Conservation (phyloP, 768 basidiomycete genomes). For the Leucogyrophana mollusca region DNA sequence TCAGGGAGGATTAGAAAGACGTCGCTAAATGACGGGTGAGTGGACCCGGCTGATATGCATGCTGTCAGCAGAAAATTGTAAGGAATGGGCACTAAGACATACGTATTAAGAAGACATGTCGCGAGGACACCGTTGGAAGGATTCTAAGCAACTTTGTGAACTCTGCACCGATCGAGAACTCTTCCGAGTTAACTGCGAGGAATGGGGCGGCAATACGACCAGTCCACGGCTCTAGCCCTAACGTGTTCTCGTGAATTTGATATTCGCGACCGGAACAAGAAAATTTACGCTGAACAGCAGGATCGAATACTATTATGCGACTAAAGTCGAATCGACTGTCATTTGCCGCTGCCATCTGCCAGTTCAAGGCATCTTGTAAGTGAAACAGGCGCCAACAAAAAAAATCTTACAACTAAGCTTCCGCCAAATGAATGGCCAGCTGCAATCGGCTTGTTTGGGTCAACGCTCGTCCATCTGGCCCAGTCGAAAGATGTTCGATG, state of each 20-base stretch:
- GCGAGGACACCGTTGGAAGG: conserved; percentile 10
- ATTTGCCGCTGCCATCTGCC: conserved; percentile 24
- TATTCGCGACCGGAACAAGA: too few species aligned
- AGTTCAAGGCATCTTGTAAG: neutral
- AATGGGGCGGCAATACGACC: conserved; percentile 27
- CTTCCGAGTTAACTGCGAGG: conserved; percentile 41
- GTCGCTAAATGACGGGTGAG: conserved; percentile 34
- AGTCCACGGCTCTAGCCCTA: conserved; percentile 28
- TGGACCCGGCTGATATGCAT: conserved; percentile 23
- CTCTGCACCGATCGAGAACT: conserved; percentile 36
- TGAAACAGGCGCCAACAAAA: neutral
- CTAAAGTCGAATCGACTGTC: conserved; percentile 21
- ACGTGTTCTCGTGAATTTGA: too few species aligned
- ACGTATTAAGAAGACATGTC: conserved; percentile 10
- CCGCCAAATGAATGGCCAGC: conserved; percentile 33
- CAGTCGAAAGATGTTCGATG: conserved; percentile 9
- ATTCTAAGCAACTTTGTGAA: conserved; percentile 32
- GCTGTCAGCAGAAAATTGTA: neutral
- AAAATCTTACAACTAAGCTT: conserved; percentile 23
- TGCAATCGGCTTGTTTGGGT: conserved; percentile 21
- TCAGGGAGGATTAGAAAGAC: conserved; percentile 32
- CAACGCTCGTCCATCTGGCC: conserved; percentile 17
- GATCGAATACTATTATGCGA: conserved; percentile 27
- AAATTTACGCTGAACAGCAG: conserved; percentile 21
- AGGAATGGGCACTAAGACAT: neutral